Conservation (phyloP, 176 grass and related monocot species). For the Oryza meyeriana region DNA sequence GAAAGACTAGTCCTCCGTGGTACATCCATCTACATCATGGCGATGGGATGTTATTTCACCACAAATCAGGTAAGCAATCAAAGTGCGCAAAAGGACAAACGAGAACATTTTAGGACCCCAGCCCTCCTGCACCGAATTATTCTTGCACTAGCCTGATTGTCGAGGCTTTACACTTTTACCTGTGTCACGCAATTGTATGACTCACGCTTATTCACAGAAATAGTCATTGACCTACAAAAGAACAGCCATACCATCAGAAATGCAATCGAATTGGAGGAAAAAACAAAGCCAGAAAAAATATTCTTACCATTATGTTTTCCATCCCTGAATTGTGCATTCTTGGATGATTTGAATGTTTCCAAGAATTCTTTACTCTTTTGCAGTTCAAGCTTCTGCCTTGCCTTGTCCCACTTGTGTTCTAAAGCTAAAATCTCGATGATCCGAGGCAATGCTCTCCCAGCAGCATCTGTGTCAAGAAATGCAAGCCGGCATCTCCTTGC, state of each 20-base stretch:
- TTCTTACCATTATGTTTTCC: constrained; percentile 79
- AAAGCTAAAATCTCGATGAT: constrained; percentile 72
- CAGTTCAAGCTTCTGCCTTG: constrained; percentile 59
- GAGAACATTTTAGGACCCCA: constrained; percentile 2
- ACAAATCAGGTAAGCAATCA: constrained; percentile 14
- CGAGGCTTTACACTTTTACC: not conserved
- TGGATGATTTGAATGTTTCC: constrained; percentile 88
- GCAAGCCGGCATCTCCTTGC: constrained; percentile 82
- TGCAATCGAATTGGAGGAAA: not conserved
- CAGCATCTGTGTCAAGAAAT: constrained; percentile 91
- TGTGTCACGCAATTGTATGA: not conserved
- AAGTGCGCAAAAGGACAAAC: not conserved
- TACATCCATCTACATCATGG: constrained; percentile 17
- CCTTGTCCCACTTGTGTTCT: constrained; percentile 85
- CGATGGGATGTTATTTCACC: constrained; percentile 25
- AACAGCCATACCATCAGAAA: not conserved
- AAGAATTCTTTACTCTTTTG: constrained; percentile 76
- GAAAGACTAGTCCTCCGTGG: not conserved
- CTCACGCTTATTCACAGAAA: constrained; percentile 32
- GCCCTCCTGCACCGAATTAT: not conserved
- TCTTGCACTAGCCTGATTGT: constrained; percentile 16
- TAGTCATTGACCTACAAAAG: constrained; percentile 38
- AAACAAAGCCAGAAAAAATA: not conserved
- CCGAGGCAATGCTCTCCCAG: constrained; percentile 63
- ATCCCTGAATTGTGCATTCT: constrained; percentile 87